Percentiles rank a stretch among this genome's conserved stretches.
Evolutionary conservation across 2,329 filamentous ascomycete genomes (phyloP).

Genomic region (Scorias spongiosa): DNA sequence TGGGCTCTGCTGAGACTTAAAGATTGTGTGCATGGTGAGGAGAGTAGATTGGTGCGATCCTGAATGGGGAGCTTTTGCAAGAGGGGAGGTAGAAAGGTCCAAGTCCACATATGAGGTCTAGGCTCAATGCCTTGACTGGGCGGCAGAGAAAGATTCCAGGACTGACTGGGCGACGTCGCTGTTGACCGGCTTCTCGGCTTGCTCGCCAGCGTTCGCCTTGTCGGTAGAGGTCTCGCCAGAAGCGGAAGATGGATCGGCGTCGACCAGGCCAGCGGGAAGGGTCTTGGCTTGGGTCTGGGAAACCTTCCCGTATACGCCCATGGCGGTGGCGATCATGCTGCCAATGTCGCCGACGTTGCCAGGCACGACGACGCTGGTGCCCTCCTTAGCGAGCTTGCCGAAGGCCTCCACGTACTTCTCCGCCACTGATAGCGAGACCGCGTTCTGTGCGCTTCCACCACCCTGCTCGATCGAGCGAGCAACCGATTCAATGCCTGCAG

Average conservation of each 20-base stretch:
- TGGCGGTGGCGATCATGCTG: constrained; percentile 89
- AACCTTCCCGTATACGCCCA: constrained; percentile 92
- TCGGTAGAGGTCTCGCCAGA: constrained; percentile 3
- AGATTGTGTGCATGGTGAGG: no score
- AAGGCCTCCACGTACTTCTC: constrained; percentile 99
- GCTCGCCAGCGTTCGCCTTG: neutral
- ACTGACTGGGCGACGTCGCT: constrained; percentile 23
- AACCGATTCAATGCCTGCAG: constrained; percentile 74
- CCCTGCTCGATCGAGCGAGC: constrained; percentile 58
- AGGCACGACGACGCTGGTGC: constrained; percentile 86
- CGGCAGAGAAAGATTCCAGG: constrained; percentile 25
- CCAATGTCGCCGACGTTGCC: constrained; percentile 95
- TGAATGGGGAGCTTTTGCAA: no score
- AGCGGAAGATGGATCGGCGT: constrained; percentile 3
- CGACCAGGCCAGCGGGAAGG: constrained; percentile 37
- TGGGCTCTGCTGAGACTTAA: no score
- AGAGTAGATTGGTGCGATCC: no score
- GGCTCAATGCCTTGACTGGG: constrained; percentile 20
- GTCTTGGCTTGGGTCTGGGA: constrained; percentile 60
- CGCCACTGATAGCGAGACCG: constrained; percentile 74
- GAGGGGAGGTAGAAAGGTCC: no score
- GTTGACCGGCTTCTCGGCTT: constrained; percentile 3
- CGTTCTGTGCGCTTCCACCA: constrained; percentile 60
- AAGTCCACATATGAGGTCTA: no score
- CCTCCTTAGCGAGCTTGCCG: constrained; percentile 79